These are phyloP conservation scores for Aegilops sharonensis DNA, from an alignment of 176 grass and related monocot genomes.

Conservation along the genomic window DNA sequence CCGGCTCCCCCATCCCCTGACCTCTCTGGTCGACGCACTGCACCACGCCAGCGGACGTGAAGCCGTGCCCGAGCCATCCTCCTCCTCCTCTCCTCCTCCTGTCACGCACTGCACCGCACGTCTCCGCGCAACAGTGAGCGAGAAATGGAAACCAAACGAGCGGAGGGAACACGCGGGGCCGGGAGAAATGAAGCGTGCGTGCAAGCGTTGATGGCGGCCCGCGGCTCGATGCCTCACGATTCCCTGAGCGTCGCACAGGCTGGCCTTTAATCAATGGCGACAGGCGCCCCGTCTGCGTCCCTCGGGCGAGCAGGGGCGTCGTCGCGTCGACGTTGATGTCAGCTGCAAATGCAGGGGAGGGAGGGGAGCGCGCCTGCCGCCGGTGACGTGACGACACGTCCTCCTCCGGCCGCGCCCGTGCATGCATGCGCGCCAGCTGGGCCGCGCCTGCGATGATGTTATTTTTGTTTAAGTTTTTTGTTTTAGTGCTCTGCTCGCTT, in stretches of 20 bases:
- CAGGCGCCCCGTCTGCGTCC: neutral
- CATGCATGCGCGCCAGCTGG: constrained; percentile 25
- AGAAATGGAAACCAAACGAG: neutral
- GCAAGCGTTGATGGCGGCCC: neutral
- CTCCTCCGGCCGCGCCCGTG: neutral
- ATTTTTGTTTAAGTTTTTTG: neutral
- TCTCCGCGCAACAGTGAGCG: neutral
- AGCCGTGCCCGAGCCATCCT: neutral
- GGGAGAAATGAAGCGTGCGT: neutral
- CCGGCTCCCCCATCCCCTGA: neutral
- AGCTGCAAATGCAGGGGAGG: neutral
- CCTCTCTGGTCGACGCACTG: neutral
- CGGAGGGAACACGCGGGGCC: neutral
- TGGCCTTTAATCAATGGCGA: neutral
- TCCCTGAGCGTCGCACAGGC: neutral
- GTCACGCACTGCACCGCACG: neutral
- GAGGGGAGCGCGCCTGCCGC: neutral
- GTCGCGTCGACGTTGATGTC: neutral
- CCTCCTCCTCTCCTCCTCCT: neutral
- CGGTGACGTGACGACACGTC: constrained; percentile 25
- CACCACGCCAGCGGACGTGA: neutral
- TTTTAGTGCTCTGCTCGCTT: constrained; percentile 29
- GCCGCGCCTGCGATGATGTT: neutral
- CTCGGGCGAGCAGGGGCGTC: neutral
- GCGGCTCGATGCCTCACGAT: neutral